These are phyloP conservation scores for Vaccinium corymbosum DNA, from an alignment of 148 eudicot genomes.

Conservation along the genomic window DNA sequence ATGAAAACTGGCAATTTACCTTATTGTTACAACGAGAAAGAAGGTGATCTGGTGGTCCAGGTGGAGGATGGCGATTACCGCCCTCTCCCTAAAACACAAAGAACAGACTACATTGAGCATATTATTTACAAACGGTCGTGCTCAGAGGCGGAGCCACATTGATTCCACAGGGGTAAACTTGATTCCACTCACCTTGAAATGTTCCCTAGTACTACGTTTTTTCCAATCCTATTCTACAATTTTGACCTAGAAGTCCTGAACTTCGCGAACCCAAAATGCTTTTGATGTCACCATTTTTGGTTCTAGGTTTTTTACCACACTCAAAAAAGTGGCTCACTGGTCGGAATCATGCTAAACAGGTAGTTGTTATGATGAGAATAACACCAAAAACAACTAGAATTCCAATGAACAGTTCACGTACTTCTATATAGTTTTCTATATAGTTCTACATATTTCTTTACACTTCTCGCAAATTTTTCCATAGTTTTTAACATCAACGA, in stretches of 20 bases:
- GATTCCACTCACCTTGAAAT: neutral
- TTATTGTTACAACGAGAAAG: slow-evolving; percentile 38
- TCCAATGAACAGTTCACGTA: neutral
- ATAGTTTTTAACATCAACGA: neutral
- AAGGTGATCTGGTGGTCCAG: slow-evolving; percentile 38
- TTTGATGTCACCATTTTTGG: neutral
- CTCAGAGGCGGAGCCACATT: neutral
- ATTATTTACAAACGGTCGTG: neutral
- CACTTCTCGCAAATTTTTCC: neutral
- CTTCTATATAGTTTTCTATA: neutral
- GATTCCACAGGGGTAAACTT: neutral
- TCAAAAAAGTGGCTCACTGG: neutral
- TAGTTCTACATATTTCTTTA: neutral
- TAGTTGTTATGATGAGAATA: neutral
- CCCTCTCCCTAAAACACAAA: slow-evolving; percentile 19
- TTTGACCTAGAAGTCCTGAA: neutral
- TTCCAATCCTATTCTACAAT: neutral
- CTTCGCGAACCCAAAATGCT: neutral
- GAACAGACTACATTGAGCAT: neutral
- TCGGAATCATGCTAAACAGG: neutral
- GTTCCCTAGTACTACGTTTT: neutral
- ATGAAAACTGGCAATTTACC: slow-evolving; percentile 23
- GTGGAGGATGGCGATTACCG: slow-evolving; percentile 23
- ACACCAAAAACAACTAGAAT: neutral
- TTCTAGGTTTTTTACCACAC: neutral